Percentiles rank a stretch among this genome's conserved stretches.
phyloP scores from a whole-genome alignment of 257 asterid genomes.

The Verbena officinalis region DNA sequence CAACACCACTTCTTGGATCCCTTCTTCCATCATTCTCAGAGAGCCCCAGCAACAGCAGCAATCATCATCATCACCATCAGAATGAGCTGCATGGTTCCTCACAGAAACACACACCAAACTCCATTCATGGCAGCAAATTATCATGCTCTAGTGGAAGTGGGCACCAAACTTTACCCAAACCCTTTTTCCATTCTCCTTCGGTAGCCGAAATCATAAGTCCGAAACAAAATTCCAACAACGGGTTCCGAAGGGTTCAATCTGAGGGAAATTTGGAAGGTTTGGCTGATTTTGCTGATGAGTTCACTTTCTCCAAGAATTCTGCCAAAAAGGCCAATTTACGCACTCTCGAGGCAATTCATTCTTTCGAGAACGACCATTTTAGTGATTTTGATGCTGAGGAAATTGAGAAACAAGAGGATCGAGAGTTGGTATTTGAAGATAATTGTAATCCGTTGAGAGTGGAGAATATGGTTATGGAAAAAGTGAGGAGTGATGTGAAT shows the following conservation, averaged over 20 bases:
- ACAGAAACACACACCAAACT: slow-evolving; percentile 41
- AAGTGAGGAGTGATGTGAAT: slow-evolving; percentile 18
- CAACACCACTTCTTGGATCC: slow-evolving; percentile 89
- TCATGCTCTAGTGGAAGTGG: slow-evolving; percentile 37
- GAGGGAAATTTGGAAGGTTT: slow-evolving; percentile 74
- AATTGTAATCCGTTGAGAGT: slow-evolving; percentile 8
- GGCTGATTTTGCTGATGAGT: slow-evolving; percentile 49
- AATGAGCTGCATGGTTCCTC: slow-evolving; percentile 45
- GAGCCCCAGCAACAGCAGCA: slow-evolving; percentile 46
- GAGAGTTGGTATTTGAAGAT: background rate
- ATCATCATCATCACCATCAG: slow-evolving; percentile 30
- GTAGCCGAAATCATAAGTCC: slow-evolving; percentile 35
- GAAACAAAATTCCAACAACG: slow-evolving; percentile 16
- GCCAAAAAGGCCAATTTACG: slow-evolving; percentile 34
- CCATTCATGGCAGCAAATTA: slow-evolving; percentile 38
- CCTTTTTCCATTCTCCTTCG: slow-evolving; percentile 49
- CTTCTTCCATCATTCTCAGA: slow-evolving; percentile 59
- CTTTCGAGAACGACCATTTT: slow-evolving; percentile 31
- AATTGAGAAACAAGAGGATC: background rate
- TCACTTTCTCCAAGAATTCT: slow-evolving; percentile 44
- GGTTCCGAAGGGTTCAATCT: slow-evolving; percentile 68
- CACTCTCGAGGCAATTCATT: slow-evolving; percentile 59
- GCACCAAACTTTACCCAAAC: slow-evolving; percentile 34
- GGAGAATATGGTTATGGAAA: slow-evolving; percentile 31
- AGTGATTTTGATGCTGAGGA: slow-evolving; percentile 44